Conservation (phyloP, 1,139 yeast genomes). For the Blastobotrys serpentis region DNA sequence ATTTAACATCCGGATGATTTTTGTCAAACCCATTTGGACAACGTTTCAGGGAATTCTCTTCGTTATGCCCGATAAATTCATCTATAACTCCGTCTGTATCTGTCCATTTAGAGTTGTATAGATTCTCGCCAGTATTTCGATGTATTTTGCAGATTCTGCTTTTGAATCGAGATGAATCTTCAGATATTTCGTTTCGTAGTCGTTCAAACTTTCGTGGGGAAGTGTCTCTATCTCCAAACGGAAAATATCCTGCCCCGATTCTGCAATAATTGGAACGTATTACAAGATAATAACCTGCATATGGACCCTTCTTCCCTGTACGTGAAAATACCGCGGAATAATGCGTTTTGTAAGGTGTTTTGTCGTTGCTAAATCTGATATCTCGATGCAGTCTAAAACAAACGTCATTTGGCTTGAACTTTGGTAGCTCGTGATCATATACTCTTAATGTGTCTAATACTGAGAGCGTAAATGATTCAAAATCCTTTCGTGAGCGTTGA, state of each 20-base stretch:
- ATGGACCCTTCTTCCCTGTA: constrained; percentile 27
- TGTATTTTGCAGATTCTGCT: constrained; percentile 17
- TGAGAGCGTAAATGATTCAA: constrained; percentile 24
- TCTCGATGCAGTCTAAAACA: constrained; percentile 28
- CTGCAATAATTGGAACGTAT: constrained; percentile 23
- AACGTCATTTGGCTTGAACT: constrained; percentile 25
- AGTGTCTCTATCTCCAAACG: constrained; percentile 19
- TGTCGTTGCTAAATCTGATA: constrained; percentile 25
- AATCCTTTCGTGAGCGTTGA: constrained; percentile 25
- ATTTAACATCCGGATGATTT: constrained; percentile 10
- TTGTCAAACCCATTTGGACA: constrained; percentile 12
- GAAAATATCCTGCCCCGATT: constrained; percentile 19
- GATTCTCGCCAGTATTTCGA: constrained; percentile 15
- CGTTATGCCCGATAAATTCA: constrained; percentile 16
- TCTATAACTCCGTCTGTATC: constrained; percentile 17
- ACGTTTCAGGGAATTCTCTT: constrained; percentile 11
- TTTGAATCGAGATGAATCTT: constrained; percentile 11
- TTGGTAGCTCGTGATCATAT: constrained; percentile 26
- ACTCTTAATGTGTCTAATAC: constrained; percentile 17
- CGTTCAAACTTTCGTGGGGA: constrained; percentile 14
- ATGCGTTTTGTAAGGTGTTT: constrained; percentile 28
- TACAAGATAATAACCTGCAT: constrained; percentile 28
- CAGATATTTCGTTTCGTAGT: constrained; percentile 16
- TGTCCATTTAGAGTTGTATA: constrained; percentile 11
- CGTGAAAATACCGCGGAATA: constrained; percentile 27